Evolutionary conservation across 306 rosid species (phyloP).

Genomic region (Biancaea sappan): DNA sequence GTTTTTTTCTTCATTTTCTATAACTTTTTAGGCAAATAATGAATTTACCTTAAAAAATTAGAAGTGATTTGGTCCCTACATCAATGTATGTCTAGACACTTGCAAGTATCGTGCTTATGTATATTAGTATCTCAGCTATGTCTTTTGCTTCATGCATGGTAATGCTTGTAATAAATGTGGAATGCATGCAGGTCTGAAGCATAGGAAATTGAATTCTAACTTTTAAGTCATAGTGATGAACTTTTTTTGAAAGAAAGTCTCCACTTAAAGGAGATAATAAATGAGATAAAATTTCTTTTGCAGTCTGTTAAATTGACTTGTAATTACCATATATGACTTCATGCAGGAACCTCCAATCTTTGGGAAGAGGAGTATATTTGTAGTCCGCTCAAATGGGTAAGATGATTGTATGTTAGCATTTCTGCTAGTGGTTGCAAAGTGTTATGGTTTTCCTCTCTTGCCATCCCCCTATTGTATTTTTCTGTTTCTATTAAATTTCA

Average conservation of each 20-base stretch:
- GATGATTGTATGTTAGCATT: constrained; percentile 26
- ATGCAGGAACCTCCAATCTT: constrained; percentile 95
- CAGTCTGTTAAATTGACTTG: constrained; percentile 23
- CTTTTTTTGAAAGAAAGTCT: constrained; percentile 5
- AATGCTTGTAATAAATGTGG: not conserved
- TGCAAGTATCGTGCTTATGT: not conserved
- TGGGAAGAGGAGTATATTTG: constrained; percentile 90
- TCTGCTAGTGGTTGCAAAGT: constrained; percentile 14
- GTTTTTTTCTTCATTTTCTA: not conserved
- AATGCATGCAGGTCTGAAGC: constrained; percentile 2
- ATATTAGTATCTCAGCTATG: constrained; percentile 18
- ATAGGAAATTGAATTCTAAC: constrained; percentile 17
- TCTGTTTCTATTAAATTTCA: not conserved
- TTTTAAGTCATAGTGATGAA: not conserved
- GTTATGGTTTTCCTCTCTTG: not conserved
- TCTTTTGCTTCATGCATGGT: not conserved
- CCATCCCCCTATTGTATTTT: not conserved
- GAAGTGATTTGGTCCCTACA: not conserved
- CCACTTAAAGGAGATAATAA: not conserved
- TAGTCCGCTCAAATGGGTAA: constrained; percentile 78
- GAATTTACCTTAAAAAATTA: not conserved
- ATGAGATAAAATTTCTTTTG: not conserved
- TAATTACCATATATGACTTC: constrained; percentile 28
- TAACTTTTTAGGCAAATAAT: not conserved
- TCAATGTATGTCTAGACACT: not conserved